Evolutionary conservation across 768 basidiomycete genomes (phyloP).

Genomic region (Suillus sp.): DNA sequence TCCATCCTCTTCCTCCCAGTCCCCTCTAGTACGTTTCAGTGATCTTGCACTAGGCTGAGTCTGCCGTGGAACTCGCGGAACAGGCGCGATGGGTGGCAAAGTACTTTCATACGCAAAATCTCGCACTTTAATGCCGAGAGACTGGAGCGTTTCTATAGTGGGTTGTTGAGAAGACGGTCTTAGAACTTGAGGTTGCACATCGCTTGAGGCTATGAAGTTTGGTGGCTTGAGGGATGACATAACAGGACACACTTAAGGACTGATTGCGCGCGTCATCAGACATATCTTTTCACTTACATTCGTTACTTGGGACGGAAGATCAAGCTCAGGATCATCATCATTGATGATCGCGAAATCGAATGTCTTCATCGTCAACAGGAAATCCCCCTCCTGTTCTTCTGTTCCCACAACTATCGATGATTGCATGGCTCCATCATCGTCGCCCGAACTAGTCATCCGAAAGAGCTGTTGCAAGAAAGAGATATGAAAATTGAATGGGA

Average conservation of each 20-base stretch:
- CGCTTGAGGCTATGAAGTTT: conserved; percentile 22
- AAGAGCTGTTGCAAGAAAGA: conserved; percentile 8
- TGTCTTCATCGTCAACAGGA: conserved; percentile 6
- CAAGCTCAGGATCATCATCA: conserved; percentile 22
- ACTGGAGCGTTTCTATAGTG: conserved; percentile 29
- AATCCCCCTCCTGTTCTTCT: conserved; percentile 8
- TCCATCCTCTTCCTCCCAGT: conserved; percentile 33
- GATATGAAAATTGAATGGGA: not conserved
- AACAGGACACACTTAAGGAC: conserved; percentile 36
- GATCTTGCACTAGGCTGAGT: conserved; percentile 44
- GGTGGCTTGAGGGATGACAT: conserved; percentile 26
- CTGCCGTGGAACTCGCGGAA: conserved; percentile 49
- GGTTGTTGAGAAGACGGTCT: conserved; percentile 38
- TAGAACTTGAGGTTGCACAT: not conserved
- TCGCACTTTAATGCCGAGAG: conserved; percentile 45
- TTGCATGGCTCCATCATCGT: conserved; percentile 11
- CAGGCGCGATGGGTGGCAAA: conserved; percentile 59
- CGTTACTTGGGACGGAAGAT: conserved; percentile 26
- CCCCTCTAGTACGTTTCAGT: conserved; percentile 41
- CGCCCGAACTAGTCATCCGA: conserved; percentile 23
- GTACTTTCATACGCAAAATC: conserved; percentile 73
- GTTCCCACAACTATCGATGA: conserved; percentile 11
- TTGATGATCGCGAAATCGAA: conserved; percentile 10
- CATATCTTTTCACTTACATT: conserved; percentile 41
- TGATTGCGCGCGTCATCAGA: conserved; percentile 29